Conservation (phyloP, 805 yeast genomes). For the Kluyveromyces lactis region DNA sequence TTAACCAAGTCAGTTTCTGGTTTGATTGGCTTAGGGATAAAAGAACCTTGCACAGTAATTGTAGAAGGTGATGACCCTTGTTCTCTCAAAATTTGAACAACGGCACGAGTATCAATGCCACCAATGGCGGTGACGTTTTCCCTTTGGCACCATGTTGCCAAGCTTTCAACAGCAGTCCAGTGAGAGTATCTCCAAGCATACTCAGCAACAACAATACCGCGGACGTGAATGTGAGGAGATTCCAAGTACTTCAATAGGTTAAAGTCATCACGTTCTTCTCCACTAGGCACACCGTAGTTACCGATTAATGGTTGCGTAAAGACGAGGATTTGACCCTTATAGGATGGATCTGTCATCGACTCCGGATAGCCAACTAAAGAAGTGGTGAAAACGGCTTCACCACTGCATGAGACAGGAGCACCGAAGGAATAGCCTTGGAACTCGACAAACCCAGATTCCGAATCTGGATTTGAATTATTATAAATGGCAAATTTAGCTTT, state of each 20-base stretch:
- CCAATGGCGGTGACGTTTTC: slow-evolving; percentile 94
- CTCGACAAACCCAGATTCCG: neutral
- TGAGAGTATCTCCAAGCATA: slow-evolving; percentile 95
- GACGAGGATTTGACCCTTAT: slow-evolving; percentile 92
- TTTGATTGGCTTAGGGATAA: slow-evolving; percentile 39
- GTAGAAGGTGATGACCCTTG: slow-evolving; percentile 92
- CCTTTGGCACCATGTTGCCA: slow-evolving; percentile 92
- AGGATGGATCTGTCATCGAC: slow-evolving; percentile 98
- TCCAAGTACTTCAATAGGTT: slow-evolving; percentile 86
- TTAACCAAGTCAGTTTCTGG: slow-evolving; percentile 91
- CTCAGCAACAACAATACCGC: slow-evolving; percentile 93
- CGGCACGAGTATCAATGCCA: slow-evolving; percentile 95
- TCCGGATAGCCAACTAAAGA: slow-evolving; percentile 98
- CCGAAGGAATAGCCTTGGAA: slow-evolving; percentile 94
- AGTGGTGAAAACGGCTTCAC: slow-evolving; percentile 97
- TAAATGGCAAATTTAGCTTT: slow-evolving; percentile 87
- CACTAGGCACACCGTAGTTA: slow-evolving; percentile 95
- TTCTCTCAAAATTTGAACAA: slow-evolving; percentile 89
- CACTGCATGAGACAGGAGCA: slow-evolving; percentile 83
- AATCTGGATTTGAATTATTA: slow-evolving; percentile 65
- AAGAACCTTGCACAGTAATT: slow-evolving; percentile 69
- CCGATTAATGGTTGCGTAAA: slow-evolving; percentile 97
- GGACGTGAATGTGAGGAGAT: slow-evolving; percentile 84
- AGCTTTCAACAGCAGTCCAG: slow-evolving; percentile 97
- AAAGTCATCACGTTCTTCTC: slow-evolving; percentile 69